phyloP scores from a whole-genome alignment of 2,329 filamentous ascomycete species.

The Beauveria varroae region DNA sequence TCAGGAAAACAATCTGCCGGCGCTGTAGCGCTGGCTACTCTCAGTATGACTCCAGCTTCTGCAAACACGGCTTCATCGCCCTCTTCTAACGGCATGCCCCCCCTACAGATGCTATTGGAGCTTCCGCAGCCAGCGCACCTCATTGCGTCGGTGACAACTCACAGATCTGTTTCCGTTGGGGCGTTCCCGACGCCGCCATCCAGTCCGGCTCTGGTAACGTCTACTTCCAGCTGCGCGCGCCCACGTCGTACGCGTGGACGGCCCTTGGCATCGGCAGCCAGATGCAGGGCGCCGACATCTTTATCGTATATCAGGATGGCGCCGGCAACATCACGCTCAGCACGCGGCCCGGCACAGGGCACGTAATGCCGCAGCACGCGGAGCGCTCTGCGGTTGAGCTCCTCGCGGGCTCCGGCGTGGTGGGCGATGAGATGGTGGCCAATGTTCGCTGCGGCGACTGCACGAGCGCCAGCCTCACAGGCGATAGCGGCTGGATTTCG shows the following conservation, averaged over 20 bases:
- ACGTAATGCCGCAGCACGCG: conserved; percentile 41
- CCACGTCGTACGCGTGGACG: conserved; percentile 47
- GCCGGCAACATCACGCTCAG: conserved; percentile 54
- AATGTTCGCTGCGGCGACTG: conserved; percentile 52
- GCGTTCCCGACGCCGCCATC: conserved; percentile 43
- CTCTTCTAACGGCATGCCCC: neutral
- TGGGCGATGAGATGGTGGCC: conserved; percentile 45
- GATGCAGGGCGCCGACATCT: conserved; percentile 54
- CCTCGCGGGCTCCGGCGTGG: conserved; percentile 51
- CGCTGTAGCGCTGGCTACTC: conserved; percentile 6
- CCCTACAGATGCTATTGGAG: conserved; percentile 4
- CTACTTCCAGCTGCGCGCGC: conserved; percentile 53
- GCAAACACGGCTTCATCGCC: neutral
- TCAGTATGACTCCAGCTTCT: neutral
- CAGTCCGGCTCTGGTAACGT: conserved; percentile 45
- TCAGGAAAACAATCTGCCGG: neutral
- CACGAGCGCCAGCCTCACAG: conserved; percentile 35
- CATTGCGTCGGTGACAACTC: conserved; percentile 33
- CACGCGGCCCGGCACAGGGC: conserved; percentile 40
- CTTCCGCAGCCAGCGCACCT: conserved; percentile 21
- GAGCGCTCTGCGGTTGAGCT: conserved; percentile 40
- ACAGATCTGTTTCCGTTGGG: conserved; percentile 48
- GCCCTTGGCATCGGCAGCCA: conserved; percentile 46
- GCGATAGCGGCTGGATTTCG: conserved; percentile 41
- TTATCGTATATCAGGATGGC: conserved; percentile 54